phyloP scores from a whole-genome alignment of 371 early-diverging fungal genomes.

The Mortierella sp. region DNA sequence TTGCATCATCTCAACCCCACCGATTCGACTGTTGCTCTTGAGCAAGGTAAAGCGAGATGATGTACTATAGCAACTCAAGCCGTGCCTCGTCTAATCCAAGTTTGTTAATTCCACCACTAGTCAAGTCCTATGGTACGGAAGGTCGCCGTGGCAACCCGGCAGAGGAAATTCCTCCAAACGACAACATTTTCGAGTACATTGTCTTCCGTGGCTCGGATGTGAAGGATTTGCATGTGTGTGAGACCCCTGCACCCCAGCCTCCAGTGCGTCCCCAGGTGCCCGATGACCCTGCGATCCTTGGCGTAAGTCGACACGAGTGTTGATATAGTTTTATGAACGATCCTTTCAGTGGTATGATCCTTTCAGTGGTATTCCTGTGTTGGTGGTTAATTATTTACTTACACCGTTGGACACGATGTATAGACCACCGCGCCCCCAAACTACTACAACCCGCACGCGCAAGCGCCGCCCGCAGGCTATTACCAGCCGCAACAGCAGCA shows the following conservation, averaged over 20 bases:
- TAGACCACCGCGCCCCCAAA: conserved; percentile 52
- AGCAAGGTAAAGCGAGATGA: conserved; percentile 70
- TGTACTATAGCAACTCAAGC: background rate
- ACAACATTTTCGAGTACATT: conserved; percentile 90
- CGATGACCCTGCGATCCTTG: conserved; percentile 91
- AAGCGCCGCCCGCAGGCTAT: conserved; percentile 28
- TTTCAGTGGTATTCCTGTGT: background rate
- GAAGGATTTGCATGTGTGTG: conserved; percentile 90
- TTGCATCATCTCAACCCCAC: conserved; percentile 88
- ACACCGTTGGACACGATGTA: too few species aligned
- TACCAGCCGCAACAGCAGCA: conserved; percentile 48
- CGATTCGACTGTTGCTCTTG: conserved; percentile 92
- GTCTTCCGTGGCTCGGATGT: conserved; percentile 95
- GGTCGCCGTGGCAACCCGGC: conserved; percentile 82
- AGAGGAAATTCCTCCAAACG: conserved; percentile 87
- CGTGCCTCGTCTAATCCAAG: too few species aligned
- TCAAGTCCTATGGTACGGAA: conserved; percentile 88
- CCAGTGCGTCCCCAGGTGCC: conserved; percentile 72
- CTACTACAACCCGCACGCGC: conserved; percentile 44
- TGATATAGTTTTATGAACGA: too few species aligned
- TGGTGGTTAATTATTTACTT: too few species aligned
- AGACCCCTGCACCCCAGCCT: conserved; percentile 70
- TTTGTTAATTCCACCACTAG: conserved; percentile 51
- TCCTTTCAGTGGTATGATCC: background rate
- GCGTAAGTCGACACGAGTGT: conserved; percentile 60